phyloP scores from a whole-genome alignment of 2,329 filamentous ascomycete genomes.

The Monosporascus sp. region DNA sequence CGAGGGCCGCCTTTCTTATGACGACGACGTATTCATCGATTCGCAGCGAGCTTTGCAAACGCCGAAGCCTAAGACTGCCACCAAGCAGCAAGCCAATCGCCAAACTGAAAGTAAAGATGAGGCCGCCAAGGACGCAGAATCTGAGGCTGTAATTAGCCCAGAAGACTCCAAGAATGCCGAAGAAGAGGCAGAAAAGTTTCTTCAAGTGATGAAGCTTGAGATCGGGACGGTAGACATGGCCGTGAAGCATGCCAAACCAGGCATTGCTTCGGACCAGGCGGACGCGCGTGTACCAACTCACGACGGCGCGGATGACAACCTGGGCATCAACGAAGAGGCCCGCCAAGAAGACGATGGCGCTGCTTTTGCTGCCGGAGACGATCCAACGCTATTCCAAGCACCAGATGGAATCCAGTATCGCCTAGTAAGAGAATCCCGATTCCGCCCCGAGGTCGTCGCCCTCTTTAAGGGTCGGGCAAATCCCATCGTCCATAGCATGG shows the following conservation, averaged over 20 bases:
- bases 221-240: background rate
- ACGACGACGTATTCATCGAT: conserved; percentile 13
- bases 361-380: background rate
- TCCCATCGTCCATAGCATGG: conserved; percentile 13
- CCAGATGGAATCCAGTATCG: conserved; percentile 3
- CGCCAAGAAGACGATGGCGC: background rate
- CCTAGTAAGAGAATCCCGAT: conserved; percentile 9
- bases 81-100: background rate
- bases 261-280: background rate
- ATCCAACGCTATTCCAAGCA: background rate
- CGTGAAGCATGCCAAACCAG: background rate
- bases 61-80: background rate
- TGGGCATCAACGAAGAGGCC: background rate
- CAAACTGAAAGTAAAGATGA: background rate
- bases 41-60: background rate
- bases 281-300: background rate
- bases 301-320: background rate
- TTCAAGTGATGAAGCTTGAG: conserved; percentile 10
- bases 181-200: conserved; percentile 10
- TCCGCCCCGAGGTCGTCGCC: conserved; percentile 9
- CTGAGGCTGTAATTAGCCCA: background rate
- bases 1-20: conserved; percentile 20
- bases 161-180: conserved; percentile 4
- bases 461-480: conserved; percentile 15
- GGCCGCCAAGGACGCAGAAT: background rate